phyloP scores from a whole-genome alignment of 1,284 basidiomycete species.

The Wolfiporia cocos region DNA sequence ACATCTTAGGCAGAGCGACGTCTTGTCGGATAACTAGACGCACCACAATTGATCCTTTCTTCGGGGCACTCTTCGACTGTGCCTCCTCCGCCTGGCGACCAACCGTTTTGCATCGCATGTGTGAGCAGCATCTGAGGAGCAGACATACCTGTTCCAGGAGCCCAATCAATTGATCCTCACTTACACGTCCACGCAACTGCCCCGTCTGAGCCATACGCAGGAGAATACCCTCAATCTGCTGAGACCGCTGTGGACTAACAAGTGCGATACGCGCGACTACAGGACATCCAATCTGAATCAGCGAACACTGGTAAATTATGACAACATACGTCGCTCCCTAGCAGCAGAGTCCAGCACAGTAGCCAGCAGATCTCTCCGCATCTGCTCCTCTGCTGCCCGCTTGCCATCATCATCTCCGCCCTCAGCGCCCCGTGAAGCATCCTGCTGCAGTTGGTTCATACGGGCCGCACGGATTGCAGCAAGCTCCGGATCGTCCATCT shows the following conservation, averaged over 20 bases:
- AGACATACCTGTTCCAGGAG: slow-evolving; percentile 83
- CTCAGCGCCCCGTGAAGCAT: slow-evolving; percentile 11
- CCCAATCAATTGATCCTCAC: slow-evolving; percentile 86
- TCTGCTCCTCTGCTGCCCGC: slow-evolving; percentile 63
- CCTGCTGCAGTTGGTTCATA: slow-evolving; percentile 32
- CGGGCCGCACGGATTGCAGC: slow-evolving; percentile 39
- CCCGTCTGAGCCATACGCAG: slow-evolving; percentile 90
- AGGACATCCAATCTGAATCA: background rate
- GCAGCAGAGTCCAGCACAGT: slow-evolving; percentile 85
- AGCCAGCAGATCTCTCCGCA: slow-evolving; percentile 78
- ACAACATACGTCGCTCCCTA: slow-evolving; percentile 80
- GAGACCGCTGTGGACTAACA: slow-evolving; percentile 84
- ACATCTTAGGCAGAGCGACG: slow-evolving; percentile 3
- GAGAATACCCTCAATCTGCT: slow-evolving; percentile 83
- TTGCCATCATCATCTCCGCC: slow-evolving; percentile 52
- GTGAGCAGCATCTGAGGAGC: no score
- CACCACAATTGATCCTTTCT: slow-evolving; percentile 68
- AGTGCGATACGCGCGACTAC: slow-evolving; percentile 88
- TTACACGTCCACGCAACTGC: slow-evolving; percentile 83
- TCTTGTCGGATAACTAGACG: no score
- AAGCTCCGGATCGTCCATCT: slow-evolving; percentile 35
- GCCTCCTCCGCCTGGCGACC: slow-evolving; percentile 59
- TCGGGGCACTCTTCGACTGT: slow-evolving; percentile 44
- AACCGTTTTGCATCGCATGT: no score
- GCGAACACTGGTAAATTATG: slow-evolving; percentile 2